Conservation (phyloP, 306 rosid species). For the Quercus variabilis region DNA sequence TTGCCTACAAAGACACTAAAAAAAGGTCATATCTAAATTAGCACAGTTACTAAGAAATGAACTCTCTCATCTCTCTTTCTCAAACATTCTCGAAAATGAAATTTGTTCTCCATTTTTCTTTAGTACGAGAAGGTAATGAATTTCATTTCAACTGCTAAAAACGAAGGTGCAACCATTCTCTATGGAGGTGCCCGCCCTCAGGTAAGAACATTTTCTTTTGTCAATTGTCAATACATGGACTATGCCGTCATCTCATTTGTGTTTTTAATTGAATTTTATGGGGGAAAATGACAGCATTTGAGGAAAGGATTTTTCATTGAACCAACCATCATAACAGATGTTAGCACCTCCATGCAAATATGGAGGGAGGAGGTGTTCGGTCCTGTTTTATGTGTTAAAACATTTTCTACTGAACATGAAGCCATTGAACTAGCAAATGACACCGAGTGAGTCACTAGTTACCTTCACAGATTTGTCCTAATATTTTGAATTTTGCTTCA, state of each 20-base stretch:
- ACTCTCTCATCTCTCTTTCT: too few relatives aligned
- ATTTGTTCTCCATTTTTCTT: neutral
- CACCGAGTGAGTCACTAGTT: constrained; percentile 52
- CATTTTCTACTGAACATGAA: constrained; percentile 83
- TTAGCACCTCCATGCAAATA: constrained; percentile 88
- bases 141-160: constrained; percentile 74
- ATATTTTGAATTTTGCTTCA: too few relatives aligned
- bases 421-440: constrained; percentile 90
- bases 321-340: constrained; percentile 76
- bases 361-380: constrained; percentile 98
- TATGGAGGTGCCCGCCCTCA: constrained; percentile 86
- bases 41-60: too few relatives aligned
- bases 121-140: constrained; percentile 88
- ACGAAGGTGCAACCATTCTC: constrained; percentile 87
- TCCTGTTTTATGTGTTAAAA: constrained; percentile 90
- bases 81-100: too few relatives aligned
- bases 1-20: too few relatives aligned
- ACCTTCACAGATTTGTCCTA: constrained; percentile 32
- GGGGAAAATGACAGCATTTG: constrained; percentile 64
- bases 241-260: constrained; percentile 1
- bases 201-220: constrained; percentile 46
- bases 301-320: constrained; percentile 78
- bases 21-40: too few relatives aligned
- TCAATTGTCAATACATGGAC: neutral
- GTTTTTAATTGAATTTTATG: neutral